phyloP scores from a whole-genome alignment of 176 grass and related monocot genomes.

The Carex myosuroides region DNA sequence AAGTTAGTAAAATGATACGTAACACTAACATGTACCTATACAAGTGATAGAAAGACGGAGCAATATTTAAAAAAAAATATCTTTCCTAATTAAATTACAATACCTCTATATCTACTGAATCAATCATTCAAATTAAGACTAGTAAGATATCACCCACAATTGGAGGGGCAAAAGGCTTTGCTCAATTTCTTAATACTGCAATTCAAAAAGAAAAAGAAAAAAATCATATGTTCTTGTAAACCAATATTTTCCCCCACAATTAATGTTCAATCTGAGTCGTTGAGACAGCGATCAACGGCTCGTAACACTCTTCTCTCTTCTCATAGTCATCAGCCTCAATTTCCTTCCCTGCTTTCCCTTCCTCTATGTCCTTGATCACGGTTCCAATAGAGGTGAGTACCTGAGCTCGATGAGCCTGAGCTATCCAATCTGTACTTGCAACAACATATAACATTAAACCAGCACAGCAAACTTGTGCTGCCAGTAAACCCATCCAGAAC shows the following conservation, averaged over 20 bases:
- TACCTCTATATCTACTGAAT: constrained; percentile 1
- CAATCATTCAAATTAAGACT: not conserved
- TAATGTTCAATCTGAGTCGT: constrained; percentile 1
- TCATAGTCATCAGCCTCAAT: not conserved
- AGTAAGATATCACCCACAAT: not conserved
- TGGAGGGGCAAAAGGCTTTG: constrained; percentile 8
- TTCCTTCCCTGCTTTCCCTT: constrained; percentile 26
- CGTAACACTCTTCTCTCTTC: constrained; percentile 18
- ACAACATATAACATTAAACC: constrained; percentile 72
- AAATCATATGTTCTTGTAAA: constrained; percentile 13
- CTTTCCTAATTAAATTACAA: constrained; percentile 11
- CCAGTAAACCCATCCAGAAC: constrained; percentile 76
- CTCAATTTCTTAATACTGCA: constrained; percentile 10
- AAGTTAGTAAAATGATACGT: not conserved
- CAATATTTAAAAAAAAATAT: not conserved
- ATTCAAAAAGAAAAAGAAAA: not conserved
- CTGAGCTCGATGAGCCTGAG: constrained; percentile 59
- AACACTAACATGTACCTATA: not conserved
- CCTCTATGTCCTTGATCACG: constrained; percentile 8
- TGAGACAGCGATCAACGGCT: constrained; percentile 45
- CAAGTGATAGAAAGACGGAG: not conserved
- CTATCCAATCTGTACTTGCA: constrained; percentile 84
- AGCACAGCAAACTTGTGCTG: constrained; percentile 84
- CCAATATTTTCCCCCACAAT: constrained; percentile 22
- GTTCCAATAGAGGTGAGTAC: constrained; percentile 24